These are phyloP conservation scores for Oleoguttula mirabilis DNA, from an alignment of 495 filamentous ascomycete genomes.

Conservation along the genomic window DNA sequence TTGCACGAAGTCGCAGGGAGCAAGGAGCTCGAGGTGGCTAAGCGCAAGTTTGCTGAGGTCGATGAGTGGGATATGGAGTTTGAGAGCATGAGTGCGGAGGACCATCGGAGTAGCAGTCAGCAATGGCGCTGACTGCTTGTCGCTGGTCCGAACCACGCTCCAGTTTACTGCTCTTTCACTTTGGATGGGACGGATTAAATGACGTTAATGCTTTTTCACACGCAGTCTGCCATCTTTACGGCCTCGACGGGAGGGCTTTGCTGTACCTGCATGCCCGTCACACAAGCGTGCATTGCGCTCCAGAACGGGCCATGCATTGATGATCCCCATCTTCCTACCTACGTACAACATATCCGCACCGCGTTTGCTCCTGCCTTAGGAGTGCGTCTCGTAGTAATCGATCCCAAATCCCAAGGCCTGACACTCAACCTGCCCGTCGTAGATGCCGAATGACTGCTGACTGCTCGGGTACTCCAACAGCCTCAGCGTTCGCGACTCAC, in stretches of 20 bases:
- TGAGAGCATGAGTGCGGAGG: conserved; percentile 36
- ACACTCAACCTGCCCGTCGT: conserved; percentile 7
- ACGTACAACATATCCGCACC: too few relatives aligned
- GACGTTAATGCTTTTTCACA: too few relatives aligned
- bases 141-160: too few relatives aligned
- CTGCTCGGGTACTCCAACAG: conserved; percentile 8
- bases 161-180: too few relatives aligned
- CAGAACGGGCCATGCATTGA: too few relatives aligned
- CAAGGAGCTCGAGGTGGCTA: conserved; percentile 31
- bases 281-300: too few relatives aligned
- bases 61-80: conserved; percentile 65
- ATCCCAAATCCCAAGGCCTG: conserved; percentile 7
- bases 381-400: conserved; percentile 8
- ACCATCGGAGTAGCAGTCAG: conserved; percentile 19
- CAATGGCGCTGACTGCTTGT: conserved; percentile 17
- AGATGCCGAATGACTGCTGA: conserved; percentile 4
- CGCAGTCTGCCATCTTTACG: too few relatives aligned
- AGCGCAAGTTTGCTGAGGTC: conserved; percentile 52
- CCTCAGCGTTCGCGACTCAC: not conserved
- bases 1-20: conserved; percentile 21
- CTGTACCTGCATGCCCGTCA: too few relatives aligned
- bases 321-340: too few relatives aligned
- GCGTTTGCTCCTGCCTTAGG: too few relatives aligned
- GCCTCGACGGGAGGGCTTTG: too few relatives aligned
- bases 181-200: too few relatives aligned